Base-by-base conservation (phyloP, 208 protist species). In the Sergeia podlipaevii region DNA sequence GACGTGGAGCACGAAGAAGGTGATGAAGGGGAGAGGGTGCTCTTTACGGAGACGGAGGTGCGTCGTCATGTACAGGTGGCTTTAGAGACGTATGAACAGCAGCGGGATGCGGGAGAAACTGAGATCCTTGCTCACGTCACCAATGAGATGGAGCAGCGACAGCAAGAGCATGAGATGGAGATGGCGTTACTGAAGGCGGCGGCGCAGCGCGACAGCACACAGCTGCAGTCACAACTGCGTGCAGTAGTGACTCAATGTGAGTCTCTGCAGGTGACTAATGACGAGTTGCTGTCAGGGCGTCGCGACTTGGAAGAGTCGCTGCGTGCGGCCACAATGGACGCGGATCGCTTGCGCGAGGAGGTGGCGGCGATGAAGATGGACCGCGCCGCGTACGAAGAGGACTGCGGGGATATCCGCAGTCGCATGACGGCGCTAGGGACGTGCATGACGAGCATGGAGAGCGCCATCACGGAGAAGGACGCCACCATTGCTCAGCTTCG, bases 51-150 rank as follows among this genome's bases (percentile, higher is more conserved):
- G 15, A 55, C 48, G 3, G 70, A 80, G 29, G 52, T 91, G 53
- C 27, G 57, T 21, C n/a, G 34, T 11, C 57, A 46, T 18, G 49
- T 89, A 17, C 8, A 41, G 8, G 65, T 50, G 27, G 65, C 74
- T 11, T 61, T 91, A 4, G 65, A 60, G 18, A 60, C 62, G 15
- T 91, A 91, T 41, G 77, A 89, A 33, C 61, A 67, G 43, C 48
- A 60, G 51, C 67, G 85, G 8, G 80, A 92, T 60, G 68, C 70
- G 5, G 85, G 89, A 54, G 85, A 92, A 58, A 75, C 80, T 36
- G 64, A 60, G 8, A 70, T 88, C 30, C 70, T 92, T 17, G 60
- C 77, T 52, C 64, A 84, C 38, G 73, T 92, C 15, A 70, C 63
- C n/a, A 56, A 28, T 20, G 85, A 92, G 60, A 80, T 92, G 32